These are phyloP conservation scores for Rosa chinensis DNA, from an alignment of 306 rosid genomes.

Conservation along the genomic window DNA sequence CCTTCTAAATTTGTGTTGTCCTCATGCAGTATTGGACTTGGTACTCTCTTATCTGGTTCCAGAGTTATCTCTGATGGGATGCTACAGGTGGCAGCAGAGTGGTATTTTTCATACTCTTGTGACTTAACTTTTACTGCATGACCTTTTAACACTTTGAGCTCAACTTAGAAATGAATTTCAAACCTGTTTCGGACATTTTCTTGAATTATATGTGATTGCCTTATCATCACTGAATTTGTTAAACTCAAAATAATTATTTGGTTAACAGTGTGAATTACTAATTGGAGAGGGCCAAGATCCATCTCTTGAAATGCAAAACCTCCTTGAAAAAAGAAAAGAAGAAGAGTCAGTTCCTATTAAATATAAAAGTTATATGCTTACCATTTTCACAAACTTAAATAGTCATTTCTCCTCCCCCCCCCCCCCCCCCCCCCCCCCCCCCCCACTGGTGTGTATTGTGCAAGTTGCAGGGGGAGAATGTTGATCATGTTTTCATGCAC, in stretches of 20 bases:
- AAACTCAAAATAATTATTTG: background rate
- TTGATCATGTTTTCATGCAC: too few species aligned
- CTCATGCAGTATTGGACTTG: conserved; percentile 86
- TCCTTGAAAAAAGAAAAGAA: background rate
- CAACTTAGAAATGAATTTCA: background rate
- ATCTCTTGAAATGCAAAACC: background rate
- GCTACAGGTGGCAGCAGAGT: conserved; percentile 98
- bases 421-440: too few species aligned
- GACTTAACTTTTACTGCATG: conserved; percentile 10
- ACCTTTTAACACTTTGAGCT: background rate
- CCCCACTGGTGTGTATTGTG: too few species aligned
- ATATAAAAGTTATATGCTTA: background rate
- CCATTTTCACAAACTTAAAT: background rate
- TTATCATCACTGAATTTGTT: background rate
- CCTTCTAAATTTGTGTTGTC: background rate
- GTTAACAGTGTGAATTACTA: background rate
- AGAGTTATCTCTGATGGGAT: conserved; percentile 86
- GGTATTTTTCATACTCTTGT: conserved; percentile 52
- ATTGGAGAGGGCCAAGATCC: background rate
- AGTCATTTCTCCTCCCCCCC: background rate
- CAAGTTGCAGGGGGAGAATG: too few species aligned
- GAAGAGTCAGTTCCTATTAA: background rate
- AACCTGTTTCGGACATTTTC: background rate
- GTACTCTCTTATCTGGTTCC: conserved; percentile 88
- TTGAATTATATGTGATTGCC: background rate